Base-by-base conservation (phyloP, 345 rosid species). In the Xanthoceras sorbifolium region DNA sequence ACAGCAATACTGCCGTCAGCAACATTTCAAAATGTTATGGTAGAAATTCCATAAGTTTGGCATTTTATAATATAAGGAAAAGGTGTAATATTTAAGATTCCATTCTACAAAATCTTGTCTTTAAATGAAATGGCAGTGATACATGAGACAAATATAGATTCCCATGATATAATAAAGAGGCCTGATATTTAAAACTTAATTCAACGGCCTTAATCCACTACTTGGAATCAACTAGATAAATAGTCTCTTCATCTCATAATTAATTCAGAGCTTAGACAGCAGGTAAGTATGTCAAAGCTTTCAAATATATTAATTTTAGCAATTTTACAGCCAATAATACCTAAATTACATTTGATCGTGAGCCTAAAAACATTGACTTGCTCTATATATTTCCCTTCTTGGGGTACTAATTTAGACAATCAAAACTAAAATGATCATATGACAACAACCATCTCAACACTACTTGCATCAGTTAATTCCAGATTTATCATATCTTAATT, bases 21-120 rank as follows among this genome's bases (percentile, higher is more conserved):
- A 48, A 67, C 44, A 38, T 60, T 73, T 71, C 26, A 64, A 63
- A 70, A 54, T 75, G 2, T 57, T 62, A 36, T 22, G 25, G 67
- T 29, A 34, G 22, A 11, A 26, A 73, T 54, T 40, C 32, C 55
- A 55, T 55, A n/a, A 6, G 26, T 55, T 55, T 55, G 61, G 61
- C 23, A 55, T 6, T 55, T 9, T n/a, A n/a, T 5, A 15, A 18
- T 22, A 20, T 55, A 20, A 55, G 61, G 61, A 55, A 55, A 55
- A 1, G 5, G 61, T 20, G 61, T n/a, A n/a, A 7, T 20, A n/a
- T 55, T 48, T 48, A 48, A 48, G 26, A n/a, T 55, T 55, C 61
- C n/a, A 55, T 54, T 54, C 60, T 54, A 54, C 8, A 54, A n/a
- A 18, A 54, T 5, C 10, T n/a, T 54, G 22, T 54, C 25, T 22